Base-by-base conservation (phyloP, 805 yeast species). In the Candida xyloterini region DNA sequence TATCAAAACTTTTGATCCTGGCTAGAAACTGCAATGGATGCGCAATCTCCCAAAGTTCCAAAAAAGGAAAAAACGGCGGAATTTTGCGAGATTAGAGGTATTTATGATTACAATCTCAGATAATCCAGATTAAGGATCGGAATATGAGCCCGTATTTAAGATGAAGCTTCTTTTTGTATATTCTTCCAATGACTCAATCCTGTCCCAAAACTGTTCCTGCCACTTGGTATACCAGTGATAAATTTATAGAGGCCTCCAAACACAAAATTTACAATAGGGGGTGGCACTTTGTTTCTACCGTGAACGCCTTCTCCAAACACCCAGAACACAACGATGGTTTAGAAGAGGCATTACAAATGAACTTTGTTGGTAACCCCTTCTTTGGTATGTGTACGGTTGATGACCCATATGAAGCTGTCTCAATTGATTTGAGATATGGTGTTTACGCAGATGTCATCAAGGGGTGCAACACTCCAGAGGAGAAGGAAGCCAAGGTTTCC, bases 211-310 rank as follows among this genome's bases (percentile, higher is more conserved):
- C 60, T 2, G 50, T 55, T 11, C 60, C 60, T 27, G 46, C 52
- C 11, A 42, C 50, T 14, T 54, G 59, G 57, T 56, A 55, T 46
- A 53, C 60, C 33, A 52, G 57, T 33, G 60, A 57, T 33, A 40
- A 33, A 13, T 48, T 57, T 20, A 25, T 57, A 5, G 44, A 49
- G 18, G 38, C 46, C 15, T 51, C 56, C 7, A 46, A 38, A 30
- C 46, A 48, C 11, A 42, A 49, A 24, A 46, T 57, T 24, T 57
- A 49, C 28, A 48, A 55, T 42, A 48, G 53, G 22, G 62, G 61
- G 15, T 59, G 63, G 63, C 58, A 53, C 35, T 57, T 56, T 33
- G 43, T 55, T 7, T 27, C 48, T 14, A 36, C 49, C 8, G 37
- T 57, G 16, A 48, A 45, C 31, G 46, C 55, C 3, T 56, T 55